phyloP scores from a whole-genome alignment of 495 filamentous ascomycete genomes.

The Aspergillus coremiiformis region DNA sequence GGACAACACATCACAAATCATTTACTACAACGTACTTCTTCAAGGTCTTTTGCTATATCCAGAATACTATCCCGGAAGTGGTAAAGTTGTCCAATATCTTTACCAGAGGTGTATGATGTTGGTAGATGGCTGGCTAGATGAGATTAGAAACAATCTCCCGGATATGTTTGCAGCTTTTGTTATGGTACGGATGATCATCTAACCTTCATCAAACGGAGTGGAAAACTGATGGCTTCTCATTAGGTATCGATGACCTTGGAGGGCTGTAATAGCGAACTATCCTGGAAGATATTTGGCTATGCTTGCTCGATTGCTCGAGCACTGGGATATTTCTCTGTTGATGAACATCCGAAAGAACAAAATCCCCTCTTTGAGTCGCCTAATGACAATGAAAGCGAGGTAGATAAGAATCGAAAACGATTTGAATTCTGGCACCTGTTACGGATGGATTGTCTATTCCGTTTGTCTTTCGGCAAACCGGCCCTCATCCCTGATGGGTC shows the following conservation, averaged over 20 bases:
- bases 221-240: neutral
- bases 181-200: constrained; percentile 2
- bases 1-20: constrained; percentile 12
- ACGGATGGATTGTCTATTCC: constrained; percentile 15
- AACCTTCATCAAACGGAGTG: neutral
- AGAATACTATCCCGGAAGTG: neutral
- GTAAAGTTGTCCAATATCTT: constrained; percentile 4
- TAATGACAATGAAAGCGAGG: neutral
- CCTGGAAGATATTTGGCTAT: constrained; percentile 10
- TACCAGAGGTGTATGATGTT: constrained; percentile 2
- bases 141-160: constrained; percentile 5
- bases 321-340: constrained; percentile 16
- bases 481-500: constrained; percentile 10
- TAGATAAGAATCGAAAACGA: constrained; percentile 16
- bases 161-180: constrained; percentile 12
- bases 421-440: constrained; percentile 23
- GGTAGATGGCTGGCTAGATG: constrained; percentile 5
- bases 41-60: constrained; percentile 9
- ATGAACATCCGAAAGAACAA: neutral
- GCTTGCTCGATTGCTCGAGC: constrained; percentile 8
- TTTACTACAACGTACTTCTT: constrained; percentile 15
- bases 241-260: constrained; percentile 15
- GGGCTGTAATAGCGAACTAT: constrained; percentile 11
- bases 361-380: neutral
- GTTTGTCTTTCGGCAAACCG: constrained; percentile 15